Evolutionary conservation across 805 yeast genomes (phyloP).

Genomic region (Candida succiphila): DNA sequence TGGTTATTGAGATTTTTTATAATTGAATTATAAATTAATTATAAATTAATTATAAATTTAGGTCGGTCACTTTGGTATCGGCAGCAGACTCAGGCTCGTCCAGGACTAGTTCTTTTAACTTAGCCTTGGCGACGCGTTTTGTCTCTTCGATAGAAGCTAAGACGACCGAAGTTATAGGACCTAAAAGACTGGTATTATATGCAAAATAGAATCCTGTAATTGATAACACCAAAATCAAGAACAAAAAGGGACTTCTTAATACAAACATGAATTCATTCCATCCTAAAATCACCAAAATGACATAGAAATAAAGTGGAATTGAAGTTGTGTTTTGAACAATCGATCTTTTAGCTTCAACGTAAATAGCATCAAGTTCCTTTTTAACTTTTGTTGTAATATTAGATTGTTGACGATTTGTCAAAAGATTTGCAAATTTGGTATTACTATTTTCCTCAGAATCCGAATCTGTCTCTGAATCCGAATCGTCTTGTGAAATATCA

Average conservation of each 20-base stretch:
- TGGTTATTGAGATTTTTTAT: no score
- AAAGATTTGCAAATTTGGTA: slow-evolving; percentile 43
- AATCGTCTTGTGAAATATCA: slow-evolving; percentile 28
- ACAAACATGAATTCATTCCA: slow-evolving; percentile 95
- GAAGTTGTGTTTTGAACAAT: slow-evolving; percentile 66
- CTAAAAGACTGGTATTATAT: slow-evolving; percentile 62
- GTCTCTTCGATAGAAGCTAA: slow-evolving; percentile 50
- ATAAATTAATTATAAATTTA: no score
- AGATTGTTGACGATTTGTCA: slow-evolving; percentile 47
- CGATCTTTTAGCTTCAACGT: slow-evolving; percentile 82
- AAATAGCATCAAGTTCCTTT: slow-evolving; percentile 69
- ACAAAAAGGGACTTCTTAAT: slow-evolving; percentile 75
- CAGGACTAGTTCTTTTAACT: slow-evolving; percentile 45
- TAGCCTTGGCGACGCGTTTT: slow-evolving; percentile 45
- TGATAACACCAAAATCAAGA: slow-evolving; percentile 47
- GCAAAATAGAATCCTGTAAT: slow-evolving; percentile 59
- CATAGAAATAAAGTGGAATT: slow-evolving; percentile 77
- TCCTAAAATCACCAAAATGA: slow-evolving; percentile 66
- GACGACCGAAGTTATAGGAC: slow-evolving; percentile 58
- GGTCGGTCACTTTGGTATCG: no score
- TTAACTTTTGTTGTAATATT: slow-evolving; percentile 51
- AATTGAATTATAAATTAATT: no score
- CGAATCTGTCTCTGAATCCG: slow-evolving; percentile 26
- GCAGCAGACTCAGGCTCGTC: slow-evolving; percentile 38
- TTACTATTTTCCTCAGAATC: slow-evolving; percentile 15